A percentile compares a stretch with the other conserved stretches of the same genome.
phyloP scores from a whole-genome alignment of 495 filamentous ascomycete species.

The Usnea hakonensis region DNA sequence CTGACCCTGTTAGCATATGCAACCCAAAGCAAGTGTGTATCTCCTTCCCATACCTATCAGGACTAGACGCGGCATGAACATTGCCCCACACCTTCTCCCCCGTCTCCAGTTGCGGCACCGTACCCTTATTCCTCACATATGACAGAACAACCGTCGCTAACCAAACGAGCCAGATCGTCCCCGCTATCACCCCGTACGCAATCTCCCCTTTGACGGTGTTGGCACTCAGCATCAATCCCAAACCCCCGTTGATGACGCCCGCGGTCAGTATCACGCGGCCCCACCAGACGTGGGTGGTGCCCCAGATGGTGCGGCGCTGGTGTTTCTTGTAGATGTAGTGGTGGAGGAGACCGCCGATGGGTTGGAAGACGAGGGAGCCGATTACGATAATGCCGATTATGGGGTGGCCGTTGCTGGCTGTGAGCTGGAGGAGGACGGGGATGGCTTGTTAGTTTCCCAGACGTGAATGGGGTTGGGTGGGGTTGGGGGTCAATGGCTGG shows the following conservation, averaged over 20 bases:
- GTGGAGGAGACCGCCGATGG: constrained; percentile 55
- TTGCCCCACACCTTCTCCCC: constrained; percentile 10
- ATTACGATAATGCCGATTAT: constrained; percentile 56
- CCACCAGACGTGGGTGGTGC: constrained; percentile 61
- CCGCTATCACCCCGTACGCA: constrained; percentile 54
- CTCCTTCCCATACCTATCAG: neutral
- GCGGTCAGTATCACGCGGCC: constrained; percentile 54
- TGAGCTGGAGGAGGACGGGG: neutral
- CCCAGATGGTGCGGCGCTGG: constrained; percentile 43
- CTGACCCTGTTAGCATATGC: neutral
- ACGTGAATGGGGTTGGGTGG: too few species aligned
- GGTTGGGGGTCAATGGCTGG: too few species aligned
- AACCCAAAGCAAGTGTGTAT: neutral
- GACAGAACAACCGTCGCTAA: constrained; percentile 24
- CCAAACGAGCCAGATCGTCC: constrained; percentile 44
- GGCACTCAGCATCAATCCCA: constrained; percentile 50
- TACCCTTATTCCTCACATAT: constrained; percentile 1
- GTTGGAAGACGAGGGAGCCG: constrained; percentile 53
- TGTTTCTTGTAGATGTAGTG: constrained; percentile 47
- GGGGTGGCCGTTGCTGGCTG: constrained; percentile 26
- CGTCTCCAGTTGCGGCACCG: constrained; percentile 5
- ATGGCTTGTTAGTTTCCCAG: constrained; percentile 39
- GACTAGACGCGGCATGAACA: neutral
- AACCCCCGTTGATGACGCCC: constrained; percentile 65
- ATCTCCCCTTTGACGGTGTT: constrained; percentile 41